Percentiles rank a stretch among this genome's conserved stretches.
Conservation (phyloP, 2,329 filamentous ascomycete species). For the Cryoendolithus antarcticus region DNA sequence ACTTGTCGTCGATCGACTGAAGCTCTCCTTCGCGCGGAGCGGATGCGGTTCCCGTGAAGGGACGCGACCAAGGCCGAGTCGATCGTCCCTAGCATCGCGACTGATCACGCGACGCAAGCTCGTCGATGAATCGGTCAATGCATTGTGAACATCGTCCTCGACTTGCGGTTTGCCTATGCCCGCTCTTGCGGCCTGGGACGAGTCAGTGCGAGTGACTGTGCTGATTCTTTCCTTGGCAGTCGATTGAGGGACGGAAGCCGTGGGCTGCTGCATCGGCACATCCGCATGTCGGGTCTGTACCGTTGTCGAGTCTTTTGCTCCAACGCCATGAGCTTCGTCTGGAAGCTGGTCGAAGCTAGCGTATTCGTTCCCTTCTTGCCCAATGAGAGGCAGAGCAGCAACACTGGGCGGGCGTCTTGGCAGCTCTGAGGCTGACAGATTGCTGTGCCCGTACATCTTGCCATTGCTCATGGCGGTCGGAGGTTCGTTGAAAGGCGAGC, state of each 20-base stretch:
- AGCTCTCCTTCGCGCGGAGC: conserved; percentile 52
- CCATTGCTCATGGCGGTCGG: conserved; percentile 34
- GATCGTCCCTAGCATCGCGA: conserved; percentile 8
- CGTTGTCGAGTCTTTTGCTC: conserved; percentile 17
- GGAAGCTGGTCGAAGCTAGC: conserved; percentile 43
- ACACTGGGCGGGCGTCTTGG: conserved; percentile 61
- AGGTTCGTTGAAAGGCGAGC: conserved; percentile 69
- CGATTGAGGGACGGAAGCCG: conserved; percentile 66
- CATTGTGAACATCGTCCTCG: conserved; percentile 35
- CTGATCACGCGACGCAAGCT: conserved; percentile 16
- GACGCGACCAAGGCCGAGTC: conserved; percentile 10
- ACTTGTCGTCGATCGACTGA: conserved; percentile 33
- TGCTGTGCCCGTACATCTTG: conserved; percentile 16
- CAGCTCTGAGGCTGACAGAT: conserved; percentile 29
- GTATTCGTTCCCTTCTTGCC: conserved; percentile 85
- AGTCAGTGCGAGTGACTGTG: conserved; percentile 80
- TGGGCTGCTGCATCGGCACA: conserved; percentile 78
- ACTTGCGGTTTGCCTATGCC: conserved; percentile 57
- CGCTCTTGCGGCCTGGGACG: conserved; percentile 70
- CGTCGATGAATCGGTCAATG: conserved; percentile 12
- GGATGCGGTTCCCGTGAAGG: conserved; percentile 35
- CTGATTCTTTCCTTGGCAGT: conserved; percentile 76
- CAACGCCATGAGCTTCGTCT: conserved; percentile 18
- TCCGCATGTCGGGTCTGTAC: conserved; percentile 54
- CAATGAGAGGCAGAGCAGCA: conserved; percentile 61